phyloP scores from a whole-genome alignment of 768 basidiomycete species.

The Auriculariales sp. region DNA sequence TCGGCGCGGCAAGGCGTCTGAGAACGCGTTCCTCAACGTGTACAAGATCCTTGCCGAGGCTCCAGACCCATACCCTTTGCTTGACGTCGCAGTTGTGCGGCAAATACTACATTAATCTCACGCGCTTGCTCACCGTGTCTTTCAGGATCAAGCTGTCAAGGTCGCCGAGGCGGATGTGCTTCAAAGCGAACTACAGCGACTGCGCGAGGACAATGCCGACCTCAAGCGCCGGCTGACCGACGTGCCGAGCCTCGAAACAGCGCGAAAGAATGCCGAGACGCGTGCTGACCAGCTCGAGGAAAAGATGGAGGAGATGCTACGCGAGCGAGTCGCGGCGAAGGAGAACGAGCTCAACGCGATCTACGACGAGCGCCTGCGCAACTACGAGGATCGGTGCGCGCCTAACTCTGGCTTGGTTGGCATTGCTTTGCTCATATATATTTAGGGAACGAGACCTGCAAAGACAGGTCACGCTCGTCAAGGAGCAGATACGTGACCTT shows the following conservation, averaged over 20 bases:
- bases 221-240: constrained; percentile 60
- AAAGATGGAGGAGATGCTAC: constrained; percentile 92
- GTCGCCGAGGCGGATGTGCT: constrained; percentile 67
- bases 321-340: constrained; percentile 79
- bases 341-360: constrained; percentile 95
- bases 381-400: constrained; percentile 88
- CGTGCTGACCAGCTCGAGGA: constrained; percentile 69
- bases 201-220: constrained; percentile 73
- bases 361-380: constrained; percentile 89
- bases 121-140: neutral
- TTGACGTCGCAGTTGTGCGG: constrained; percentile 81
- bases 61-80: constrained; percentile 91
- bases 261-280: constrained; percentile 61
- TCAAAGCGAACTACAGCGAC: constrained; percentile 54
- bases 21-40: constrained; percentile 91
- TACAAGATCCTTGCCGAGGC: constrained; percentile 96
- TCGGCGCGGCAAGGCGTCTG: constrained; percentile 78
- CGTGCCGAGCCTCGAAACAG: constrained; percentile 42
- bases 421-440: neutral
- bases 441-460: constrained; percentile 82
- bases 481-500: constrained; percentile 79
- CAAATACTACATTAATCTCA: neutral
- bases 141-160: constrained; percentile 85
- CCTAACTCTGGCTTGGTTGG: neutral
- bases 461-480: constrained; percentile 78